A percentile compares a stretch with the other conserved stretches of the same genome.
Evolutionary conservation across 2,329 filamentous ascomycete genomes (phyloP).

Genomic region (Aspergillus caelatus): DNA sequence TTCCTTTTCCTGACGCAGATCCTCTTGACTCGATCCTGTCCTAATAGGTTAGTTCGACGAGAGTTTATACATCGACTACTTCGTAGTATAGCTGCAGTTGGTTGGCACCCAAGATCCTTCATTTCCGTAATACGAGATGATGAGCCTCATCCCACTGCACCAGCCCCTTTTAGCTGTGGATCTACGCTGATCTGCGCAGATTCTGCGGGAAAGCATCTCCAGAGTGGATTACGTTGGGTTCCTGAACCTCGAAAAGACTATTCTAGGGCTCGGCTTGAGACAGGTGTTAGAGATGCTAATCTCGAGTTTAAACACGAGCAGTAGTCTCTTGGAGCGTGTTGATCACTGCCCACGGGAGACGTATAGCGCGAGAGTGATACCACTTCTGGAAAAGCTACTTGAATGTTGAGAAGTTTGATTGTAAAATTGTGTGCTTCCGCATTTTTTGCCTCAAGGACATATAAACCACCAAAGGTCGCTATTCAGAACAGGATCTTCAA

Average conservation of each 20-base stretch:
- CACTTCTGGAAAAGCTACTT: background rate
- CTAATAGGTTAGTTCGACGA: background rate
- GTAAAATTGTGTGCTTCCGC: background rate
- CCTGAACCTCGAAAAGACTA: background rate
- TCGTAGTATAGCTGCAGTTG: background rate
- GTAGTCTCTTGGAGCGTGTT: background rate
- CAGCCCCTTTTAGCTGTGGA: background rate
- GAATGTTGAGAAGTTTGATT: background rate
- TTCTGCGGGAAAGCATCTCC: background rate
- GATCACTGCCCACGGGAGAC: background rate
- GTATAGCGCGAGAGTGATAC: background rate
- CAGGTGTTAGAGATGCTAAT: background rate
- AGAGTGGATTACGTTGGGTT: background rate
- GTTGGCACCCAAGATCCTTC: slow-evolving; percentile 1
- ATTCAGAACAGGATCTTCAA: background rate
- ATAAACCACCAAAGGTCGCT: background rate
- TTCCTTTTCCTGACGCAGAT: background rate
- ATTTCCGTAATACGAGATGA: slow-evolving; percentile 1
- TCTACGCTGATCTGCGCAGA: background rate
- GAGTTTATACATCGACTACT: slow-evolving; percentile 22
- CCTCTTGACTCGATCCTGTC: background rate
- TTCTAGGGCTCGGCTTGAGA: background rate
- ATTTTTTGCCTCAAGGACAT: background rate
- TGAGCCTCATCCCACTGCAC: background rate
- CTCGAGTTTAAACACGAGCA: slow-evolving; percentile 1